Conservation (phyloP, 163 green algal species). For the Scenedesmus sp. region DNA sequence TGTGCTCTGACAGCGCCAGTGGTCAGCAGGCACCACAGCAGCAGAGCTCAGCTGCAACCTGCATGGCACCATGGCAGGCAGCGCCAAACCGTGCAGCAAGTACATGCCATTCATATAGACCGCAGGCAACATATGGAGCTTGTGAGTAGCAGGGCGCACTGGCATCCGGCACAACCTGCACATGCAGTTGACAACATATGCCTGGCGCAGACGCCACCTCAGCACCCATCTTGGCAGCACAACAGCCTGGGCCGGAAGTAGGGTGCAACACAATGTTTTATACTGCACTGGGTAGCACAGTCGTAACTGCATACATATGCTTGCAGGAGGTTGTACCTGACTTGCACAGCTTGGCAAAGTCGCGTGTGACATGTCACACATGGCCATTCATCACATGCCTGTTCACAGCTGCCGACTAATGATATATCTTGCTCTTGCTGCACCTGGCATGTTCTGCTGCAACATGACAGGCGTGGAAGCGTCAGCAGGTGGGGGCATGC, state of each 20-base stretch:
- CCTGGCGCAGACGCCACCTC: too few species aligned
- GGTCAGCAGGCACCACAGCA: neutral
- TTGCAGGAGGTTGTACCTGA: too few species aligned
- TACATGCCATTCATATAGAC: conserved; percentile 37
- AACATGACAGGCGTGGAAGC: conserved; percentile 5
- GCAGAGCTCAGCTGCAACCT: neutral
- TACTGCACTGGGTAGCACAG: too few species aligned
- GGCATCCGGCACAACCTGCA: neutral
- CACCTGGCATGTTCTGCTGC: neutral
- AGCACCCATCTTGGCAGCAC: too few species aligned
- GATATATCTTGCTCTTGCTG: too few species aligned
- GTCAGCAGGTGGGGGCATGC: conserved; percentile 4
- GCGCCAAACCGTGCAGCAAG: neutral
- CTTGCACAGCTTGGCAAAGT: too few species aligned
- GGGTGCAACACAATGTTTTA: too few species aligned
- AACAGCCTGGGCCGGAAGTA: neutral
- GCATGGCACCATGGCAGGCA: neutral
- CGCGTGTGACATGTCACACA: too few species aligned
- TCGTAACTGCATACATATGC: too few species aligned
- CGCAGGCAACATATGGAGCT: conserved; percentile 12
- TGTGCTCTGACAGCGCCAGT: neutral
- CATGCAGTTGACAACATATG: neutral
- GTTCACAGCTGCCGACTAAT: too few species aligned
- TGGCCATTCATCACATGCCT: too few species aligned
- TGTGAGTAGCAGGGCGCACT: neutral